A percentile compares a stretch with the other conserved stretches of the same genome.
These are phyloP conservation scores for Solanum arcanum DNA, from an alignment of 257 asterid species.

Conservation along the genomic window DNA sequence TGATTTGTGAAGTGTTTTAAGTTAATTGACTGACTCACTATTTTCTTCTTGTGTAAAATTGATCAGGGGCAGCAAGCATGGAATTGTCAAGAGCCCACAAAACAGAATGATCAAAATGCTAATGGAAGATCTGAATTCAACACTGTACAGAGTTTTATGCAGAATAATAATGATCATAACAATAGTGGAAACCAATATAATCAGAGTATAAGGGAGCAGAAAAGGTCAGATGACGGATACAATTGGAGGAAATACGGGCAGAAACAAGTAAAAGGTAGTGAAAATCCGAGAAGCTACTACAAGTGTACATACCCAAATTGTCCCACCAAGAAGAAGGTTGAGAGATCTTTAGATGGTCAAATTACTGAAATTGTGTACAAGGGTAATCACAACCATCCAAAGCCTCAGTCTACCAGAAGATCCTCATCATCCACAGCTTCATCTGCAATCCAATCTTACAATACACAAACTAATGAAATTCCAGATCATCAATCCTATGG, in stretches of 20 bases:
- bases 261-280: constrained; percentile 86
- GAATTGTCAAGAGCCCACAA: constrained; percentile 25
- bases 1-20: neutral
- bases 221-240: constrained; percentile 63
- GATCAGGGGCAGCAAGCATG: constrained; percentile 36
- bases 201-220: constrained; percentile 17
- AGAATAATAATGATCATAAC: constrained; percentile 22
- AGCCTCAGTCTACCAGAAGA: constrained; percentile 63
- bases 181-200: constrained; percentile 11
- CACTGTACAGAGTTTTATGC: constrained; percentile 23
- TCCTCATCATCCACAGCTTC: constrained; percentile 39
- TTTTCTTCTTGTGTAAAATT: neutral
- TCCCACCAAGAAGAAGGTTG: constrained; percentile 68
- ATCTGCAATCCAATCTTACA: constrained; percentile 19
- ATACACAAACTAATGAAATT: constrained; percentile 17
- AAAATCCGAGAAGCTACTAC: constrained; percentile 83
- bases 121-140: constrained; percentile 12
- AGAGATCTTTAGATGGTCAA: constrained; percentile 53
- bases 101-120: constrained; percentile 21
- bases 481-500: constrained; percentile 48
- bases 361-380: constrained; percentile 72
- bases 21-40: neutral
- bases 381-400: constrained; percentile 73
- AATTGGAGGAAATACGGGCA: constrained; percentile 95
- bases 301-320: constrained; percentile 73